These are phyloP conservation scores for Huntiella omanensis DNA, from an alignment of 2,329 filamentous ascomycete genomes.

Conservation along the genomic window DNA sequence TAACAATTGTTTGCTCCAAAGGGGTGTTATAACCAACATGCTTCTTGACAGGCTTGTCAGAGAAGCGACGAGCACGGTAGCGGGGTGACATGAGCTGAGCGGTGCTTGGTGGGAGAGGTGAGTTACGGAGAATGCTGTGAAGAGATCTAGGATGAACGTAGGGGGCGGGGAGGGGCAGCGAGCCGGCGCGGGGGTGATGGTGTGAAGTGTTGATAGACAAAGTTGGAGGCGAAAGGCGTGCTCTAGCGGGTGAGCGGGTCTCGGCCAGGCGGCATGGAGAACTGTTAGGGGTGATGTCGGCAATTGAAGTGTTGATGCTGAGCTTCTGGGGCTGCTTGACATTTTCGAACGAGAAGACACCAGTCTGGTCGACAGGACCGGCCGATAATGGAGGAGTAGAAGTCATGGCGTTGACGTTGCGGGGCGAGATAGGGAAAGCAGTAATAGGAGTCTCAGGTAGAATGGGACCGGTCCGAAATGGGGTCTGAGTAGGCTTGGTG, in stretches of 20 bases:
- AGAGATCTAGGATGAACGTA: conserved; percentile 40
- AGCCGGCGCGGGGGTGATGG: conserved; percentile 13
- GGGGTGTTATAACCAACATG: conserved; percentile 44
- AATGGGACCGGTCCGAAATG: conserved; percentile 22
- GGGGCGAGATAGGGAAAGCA: conserved; percentile 31
- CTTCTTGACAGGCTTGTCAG: conserved; percentile 30
- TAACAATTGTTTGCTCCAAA: conserved; percentile 43
- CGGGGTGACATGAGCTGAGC: conserved; percentile 31
- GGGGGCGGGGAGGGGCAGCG: conserved; percentile 21
- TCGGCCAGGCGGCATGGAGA: conserved; percentile 5
- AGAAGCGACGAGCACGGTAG: conserved; percentile 33
- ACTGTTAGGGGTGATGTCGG: not conserved
- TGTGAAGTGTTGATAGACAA: conserved; percentile 1
- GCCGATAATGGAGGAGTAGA: conserved; percentile 40
- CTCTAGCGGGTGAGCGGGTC: not conserved
- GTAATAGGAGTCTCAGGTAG: conserved; percentile 36
- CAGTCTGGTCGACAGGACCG: conserved; percentile 23
- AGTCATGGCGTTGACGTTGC: conserved; percentile 34
- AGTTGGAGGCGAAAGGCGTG: not conserved
- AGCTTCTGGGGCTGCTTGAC: conserved; percentile 8
- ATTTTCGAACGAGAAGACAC: conserved; percentile 9
- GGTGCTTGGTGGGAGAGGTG: conserved; percentile 36
- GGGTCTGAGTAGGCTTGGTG: conserved; percentile 7
- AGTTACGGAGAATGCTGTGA: conserved; percentile 48
- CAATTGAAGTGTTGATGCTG: conserved; percentile 11